Conservation (phyloP, 1,139 yeast species). For the Hanseniaspora gamundiae region DNA sequence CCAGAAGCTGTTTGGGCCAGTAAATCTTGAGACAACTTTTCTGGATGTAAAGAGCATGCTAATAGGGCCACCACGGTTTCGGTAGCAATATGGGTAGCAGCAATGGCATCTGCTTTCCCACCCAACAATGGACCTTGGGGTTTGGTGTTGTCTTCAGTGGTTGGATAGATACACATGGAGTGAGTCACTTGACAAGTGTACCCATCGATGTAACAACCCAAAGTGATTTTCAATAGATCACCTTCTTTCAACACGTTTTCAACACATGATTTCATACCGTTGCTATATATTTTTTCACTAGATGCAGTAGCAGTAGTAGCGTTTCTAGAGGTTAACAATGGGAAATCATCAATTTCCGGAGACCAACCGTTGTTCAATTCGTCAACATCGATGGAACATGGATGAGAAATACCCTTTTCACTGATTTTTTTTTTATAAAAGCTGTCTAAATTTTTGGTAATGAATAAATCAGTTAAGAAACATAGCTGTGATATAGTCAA, state of each 20-base stretch:
- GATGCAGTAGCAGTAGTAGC: constrained; percentile 12
- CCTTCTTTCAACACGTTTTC: constrained; percentile 52
- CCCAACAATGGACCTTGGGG: constrained; percentile 78
- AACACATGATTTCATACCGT: constrained; percentile 17
- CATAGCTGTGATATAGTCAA: constrained; percentile 67
- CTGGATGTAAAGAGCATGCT: constrained; percentile 65
- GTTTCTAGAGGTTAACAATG: constrained; percentile 20
- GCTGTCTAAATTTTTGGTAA: constrained; percentile 41
- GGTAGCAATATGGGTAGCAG: constrained; percentile 80
- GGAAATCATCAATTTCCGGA: constrained; percentile 68
- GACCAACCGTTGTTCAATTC: constrained; percentile 69
- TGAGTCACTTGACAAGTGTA: constrained; percentile 81
- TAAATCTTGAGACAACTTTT: constrained; percentile 46
- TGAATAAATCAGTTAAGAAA: constrained; percentile 65
- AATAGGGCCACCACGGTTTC: constrained; percentile 70
- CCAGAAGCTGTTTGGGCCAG: constrained; percentile 18
- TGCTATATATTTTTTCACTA: constrained; percentile 3
- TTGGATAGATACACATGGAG: constrained; percentile 73
- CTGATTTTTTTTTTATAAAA: constrained; percentile 45
- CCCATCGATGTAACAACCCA: constrained; percentile 92
- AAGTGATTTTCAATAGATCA: constrained; percentile 68
- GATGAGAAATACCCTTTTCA: constrained; percentile 83
- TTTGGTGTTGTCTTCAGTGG: constrained; percentile 31
- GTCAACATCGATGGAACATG: constrained; percentile 80
- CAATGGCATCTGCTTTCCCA: constrained; percentile 72